phyloP scores from a whole-genome alignment of 768 basidiomycete species.

The Tephrocybe sp. region DNA sequence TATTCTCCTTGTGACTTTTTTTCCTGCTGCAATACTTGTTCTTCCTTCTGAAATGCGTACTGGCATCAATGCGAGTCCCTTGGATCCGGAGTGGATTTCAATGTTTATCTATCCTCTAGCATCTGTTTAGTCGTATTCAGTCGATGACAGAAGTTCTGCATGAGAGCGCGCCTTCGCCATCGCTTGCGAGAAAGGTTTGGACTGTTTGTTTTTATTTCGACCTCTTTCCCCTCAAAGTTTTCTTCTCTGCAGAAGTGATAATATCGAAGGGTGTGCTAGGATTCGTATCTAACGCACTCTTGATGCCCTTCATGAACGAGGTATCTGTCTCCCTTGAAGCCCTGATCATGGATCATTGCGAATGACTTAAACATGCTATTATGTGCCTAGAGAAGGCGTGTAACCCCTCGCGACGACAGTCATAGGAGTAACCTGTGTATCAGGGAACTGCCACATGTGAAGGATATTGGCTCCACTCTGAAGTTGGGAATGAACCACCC shows the following conservation, averaged over 20 bases:
- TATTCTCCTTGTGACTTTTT: constrained; percentile 81
- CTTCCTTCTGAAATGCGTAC: constrained; percentile 85
- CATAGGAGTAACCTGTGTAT: background rate
- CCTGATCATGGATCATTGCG: background rate
- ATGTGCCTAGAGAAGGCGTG: constrained; percentile 86
- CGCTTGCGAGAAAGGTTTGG: constrained; percentile 85
- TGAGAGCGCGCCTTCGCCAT: constrained; percentile 79
- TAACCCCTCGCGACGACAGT: background rate
- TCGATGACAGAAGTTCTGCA: constrained; percentile 80
- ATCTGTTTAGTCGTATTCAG: constrained; percentile 84
- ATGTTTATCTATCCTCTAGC: constrained; percentile 31
- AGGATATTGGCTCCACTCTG: constrained; percentile 93
- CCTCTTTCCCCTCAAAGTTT: background rate
- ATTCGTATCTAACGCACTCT: constrained; percentile 87
- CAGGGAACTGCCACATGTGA: constrained; percentile 90
- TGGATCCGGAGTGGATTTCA: background rate
- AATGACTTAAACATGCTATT: constrained; percentile 58
- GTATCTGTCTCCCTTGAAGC: constrained; percentile 26
- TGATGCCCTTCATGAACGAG: constrained; percentile 99
- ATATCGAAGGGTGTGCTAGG: constrained; percentile 90
- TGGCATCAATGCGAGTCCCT: constrained; percentile 75
- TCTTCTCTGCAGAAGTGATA: constrained; percentile 68
- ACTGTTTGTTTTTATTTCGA: background rate
- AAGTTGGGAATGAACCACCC: constrained; percentile 93
- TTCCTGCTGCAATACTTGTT: constrained; percentile 88